phyloP scores from a whole-genome alignment of 2,329 filamentous ascomycete genomes.

The Aspergillus sp. region DNA sequence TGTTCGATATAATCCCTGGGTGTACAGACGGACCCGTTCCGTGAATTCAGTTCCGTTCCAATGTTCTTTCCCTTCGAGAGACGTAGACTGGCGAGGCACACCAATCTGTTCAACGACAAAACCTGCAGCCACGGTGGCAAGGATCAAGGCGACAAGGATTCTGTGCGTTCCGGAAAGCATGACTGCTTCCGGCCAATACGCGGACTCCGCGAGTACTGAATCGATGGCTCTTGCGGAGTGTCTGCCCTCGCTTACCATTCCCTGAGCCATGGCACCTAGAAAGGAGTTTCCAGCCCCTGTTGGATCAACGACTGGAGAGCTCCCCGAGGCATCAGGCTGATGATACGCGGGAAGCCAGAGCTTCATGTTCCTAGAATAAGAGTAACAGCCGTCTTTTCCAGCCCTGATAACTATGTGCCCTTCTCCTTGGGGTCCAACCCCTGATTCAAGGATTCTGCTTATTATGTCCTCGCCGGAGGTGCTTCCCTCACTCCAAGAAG shows the following conservation, averaged over 20 bases:
- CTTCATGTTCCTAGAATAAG: conserved; percentile 41
- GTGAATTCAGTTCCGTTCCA: conserved; percentile 49
- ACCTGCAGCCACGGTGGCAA: conserved; percentile 80
- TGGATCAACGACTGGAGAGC: conserved; percentile 71
- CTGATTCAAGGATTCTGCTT: conserved; percentile 34
- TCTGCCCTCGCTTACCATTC: conserved; percentile 48
- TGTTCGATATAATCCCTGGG: conserved; percentile 41
- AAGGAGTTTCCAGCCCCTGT: conserved; percentile 95
- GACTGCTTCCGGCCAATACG: conserved; percentile 48
- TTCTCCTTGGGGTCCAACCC: conserved; percentile 37
- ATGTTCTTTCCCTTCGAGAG: conserved; percentile 35
- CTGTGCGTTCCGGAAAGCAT: conserved; percentile 48
- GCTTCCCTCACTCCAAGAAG: conserved; percentile 34
- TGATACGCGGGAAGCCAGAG: conserved; percentile 81
- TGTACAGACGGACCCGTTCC: conserved; percentile 47
- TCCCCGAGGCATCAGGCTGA: conserved; percentile 32
- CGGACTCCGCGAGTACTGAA: conserved; percentile 49
- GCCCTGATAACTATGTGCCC: conserved; percentile 55
- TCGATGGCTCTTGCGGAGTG: conserved; percentile 31
- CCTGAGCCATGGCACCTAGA: conserved; percentile 62
- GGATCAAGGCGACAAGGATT: conserved; percentile 68
- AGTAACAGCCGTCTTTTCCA: conserved; percentile 60
- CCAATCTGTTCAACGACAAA: conserved; percentile 96
- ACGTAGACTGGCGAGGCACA: conserved; percentile 56
- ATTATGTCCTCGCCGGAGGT: conserved; percentile 33